Evolutionary conservation across 495 filamentous ascomycete genomes (phyloP).

Genomic region (Chaetomium fimeti): DNA sequence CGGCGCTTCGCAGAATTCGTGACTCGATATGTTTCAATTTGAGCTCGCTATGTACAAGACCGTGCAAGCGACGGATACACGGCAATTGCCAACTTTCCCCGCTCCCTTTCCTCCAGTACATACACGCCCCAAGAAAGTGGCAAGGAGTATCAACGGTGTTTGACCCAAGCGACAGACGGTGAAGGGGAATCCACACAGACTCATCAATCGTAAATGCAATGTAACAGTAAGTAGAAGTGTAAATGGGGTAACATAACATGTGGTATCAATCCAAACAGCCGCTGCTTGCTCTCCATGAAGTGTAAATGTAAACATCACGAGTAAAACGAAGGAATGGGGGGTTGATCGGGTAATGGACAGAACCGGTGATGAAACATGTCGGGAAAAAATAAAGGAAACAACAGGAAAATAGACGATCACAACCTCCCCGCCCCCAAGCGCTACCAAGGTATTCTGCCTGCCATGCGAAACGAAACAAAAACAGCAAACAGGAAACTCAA

Average conservation of each 20-base stretch:
- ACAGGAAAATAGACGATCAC: slow-evolving; percentile 1
- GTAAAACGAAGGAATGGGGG: slow-evolving; percentile 1
- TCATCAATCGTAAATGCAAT: slow-evolving; percentile 6
- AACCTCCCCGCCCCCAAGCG: neutral
- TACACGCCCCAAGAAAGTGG: neutral
- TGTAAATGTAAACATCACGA: slow-evolving; percentile 5
- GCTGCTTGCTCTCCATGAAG: slow-evolving; percentile 10
- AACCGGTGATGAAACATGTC: neutral
- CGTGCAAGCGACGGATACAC: neutral
- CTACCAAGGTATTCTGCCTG: neutral
- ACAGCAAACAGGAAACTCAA: neutral
- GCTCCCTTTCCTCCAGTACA: neutral
- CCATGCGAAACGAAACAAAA: slow-evolving; percentile 8
- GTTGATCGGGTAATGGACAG: neutral
- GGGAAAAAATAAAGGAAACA: neutral
- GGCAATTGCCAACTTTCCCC: neutral
- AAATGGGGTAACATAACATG: slow-evolving; percentile 4
- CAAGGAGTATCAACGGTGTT: neutral
- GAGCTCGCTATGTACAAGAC: neutral
- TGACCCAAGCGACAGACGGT: slow-evolving; percentile 1
- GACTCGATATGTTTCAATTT: slow-evolving; percentile 11
- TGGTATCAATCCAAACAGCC: slow-evolving; percentile 11
- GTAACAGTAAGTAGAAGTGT: neutral
- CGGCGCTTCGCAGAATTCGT: neutral
- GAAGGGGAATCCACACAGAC: neutral